These are phyloP conservation scores for Entonaema liquescens DNA, from an alignment of 495 filamentous ascomycete species.

Conservation along the genomic window DNA sequence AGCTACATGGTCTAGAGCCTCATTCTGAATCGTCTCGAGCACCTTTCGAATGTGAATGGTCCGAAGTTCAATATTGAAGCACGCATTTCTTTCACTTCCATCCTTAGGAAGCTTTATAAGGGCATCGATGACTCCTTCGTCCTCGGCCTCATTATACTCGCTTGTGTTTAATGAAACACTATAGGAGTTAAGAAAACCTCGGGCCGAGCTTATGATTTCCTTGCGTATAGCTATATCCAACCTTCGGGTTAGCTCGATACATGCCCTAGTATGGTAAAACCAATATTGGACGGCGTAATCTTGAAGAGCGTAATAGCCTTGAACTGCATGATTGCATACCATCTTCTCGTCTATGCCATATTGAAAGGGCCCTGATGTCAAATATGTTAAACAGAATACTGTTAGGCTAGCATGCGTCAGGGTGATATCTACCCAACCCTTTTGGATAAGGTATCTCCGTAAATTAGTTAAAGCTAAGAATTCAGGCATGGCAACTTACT, in stretches of 20 bases:
- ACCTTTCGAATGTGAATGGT: not conserved
- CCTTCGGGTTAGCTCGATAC: not conserved
- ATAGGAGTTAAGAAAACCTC: not conserved
- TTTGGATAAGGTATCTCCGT: not conserved
- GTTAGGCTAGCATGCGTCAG: not conserved
- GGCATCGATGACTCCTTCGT: not conserved
- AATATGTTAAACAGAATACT: not conserved
- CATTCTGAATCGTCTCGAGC: not conserved
- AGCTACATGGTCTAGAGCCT: not conserved
- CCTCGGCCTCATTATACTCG: not conserved
- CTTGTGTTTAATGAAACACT: not conserved
- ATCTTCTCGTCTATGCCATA: not conserved
- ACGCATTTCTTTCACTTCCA: not conserved
- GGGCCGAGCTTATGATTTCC: not conserved
- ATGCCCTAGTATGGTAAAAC: not conserved
- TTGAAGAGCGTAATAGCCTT: not conserved
- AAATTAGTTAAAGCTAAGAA: not conserved
- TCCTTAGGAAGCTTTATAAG: not conserved
- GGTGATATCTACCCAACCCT: not conserved
- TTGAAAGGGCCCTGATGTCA: not conserved
- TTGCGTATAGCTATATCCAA: not conserved
- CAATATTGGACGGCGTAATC: not conserved
- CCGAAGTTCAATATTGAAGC: not conserved
- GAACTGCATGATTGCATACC: not conserved
- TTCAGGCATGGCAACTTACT: not conserved